Conservation (phyloP, 2,329 filamentous ascomycete genomes). For the Alternaria sp. region DNA sequence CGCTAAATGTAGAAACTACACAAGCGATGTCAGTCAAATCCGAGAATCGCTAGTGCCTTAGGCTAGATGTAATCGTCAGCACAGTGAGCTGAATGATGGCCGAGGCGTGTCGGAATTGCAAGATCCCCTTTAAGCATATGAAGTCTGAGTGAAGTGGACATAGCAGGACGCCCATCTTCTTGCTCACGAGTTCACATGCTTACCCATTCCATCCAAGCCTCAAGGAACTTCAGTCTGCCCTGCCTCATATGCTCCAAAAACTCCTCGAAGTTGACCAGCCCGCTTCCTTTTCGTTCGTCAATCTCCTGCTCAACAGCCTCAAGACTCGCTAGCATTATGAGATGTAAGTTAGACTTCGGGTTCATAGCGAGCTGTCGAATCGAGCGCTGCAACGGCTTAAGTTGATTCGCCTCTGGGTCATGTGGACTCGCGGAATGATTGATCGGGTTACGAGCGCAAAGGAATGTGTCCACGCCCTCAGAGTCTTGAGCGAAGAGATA, state of each 20-base stretch:
- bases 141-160: neutral
- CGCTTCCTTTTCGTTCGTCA: constrained; percentile 75
- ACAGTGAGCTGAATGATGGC: neutral
- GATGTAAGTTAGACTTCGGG: constrained; percentile 25
- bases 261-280: constrained; percentile 77
- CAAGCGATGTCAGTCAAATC: neutral
- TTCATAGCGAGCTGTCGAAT: constrained; percentile 29
- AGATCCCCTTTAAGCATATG: neutral
- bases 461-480: neutral
- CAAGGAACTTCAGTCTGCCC: constrained; percentile 73
- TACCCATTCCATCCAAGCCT: constrained; percentile 86
- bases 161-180: neutral
- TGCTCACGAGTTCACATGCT: constrained; percentile 33
- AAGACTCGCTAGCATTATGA: constrained; percentile 56
- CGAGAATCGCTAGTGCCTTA: neutral
- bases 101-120: neutral
- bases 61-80: neutral
- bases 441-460: neutral
- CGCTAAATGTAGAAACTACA: neutral
- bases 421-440: constrained; percentile 18
- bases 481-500: constrained; percentile 12
- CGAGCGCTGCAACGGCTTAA: constrained; percentile 19
- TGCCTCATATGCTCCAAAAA: constrained; percentile 76
- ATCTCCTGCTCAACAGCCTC: constrained; percentile 73
- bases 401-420: constrained; percentile 18